phyloP scores from a whole-genome alignment of 2,329 filamentous ascomycete species.

The Diaporthe sp. region DNA sequence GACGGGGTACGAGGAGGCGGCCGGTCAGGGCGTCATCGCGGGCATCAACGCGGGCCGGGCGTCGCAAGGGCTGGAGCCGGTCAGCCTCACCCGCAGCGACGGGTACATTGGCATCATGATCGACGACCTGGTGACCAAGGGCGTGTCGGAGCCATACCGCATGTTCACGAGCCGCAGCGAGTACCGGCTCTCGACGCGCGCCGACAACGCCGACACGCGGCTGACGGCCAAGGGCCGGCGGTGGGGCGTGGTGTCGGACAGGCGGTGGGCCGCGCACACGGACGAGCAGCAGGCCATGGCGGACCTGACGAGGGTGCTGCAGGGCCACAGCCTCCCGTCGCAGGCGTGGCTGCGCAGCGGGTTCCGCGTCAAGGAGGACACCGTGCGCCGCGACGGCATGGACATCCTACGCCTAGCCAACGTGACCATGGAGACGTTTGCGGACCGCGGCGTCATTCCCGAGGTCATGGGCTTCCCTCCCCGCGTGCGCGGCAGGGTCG shows the following conservation, averaged over 20 bases:
- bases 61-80: conserved; percentile 73
- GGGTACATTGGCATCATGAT: conserved; percentile 99
- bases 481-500: conserved; percentile 77
- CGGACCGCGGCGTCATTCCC: conserved; percentile 64
- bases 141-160: conserved; percentile 95
- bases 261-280: conserved; percentile 80
- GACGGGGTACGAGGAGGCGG: conserved; percentile 97
- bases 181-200: conserved; percentile 91
- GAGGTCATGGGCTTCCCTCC: conserved; percentile 67
- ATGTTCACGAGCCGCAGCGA: conserved; percentile 99
- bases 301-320: conserved; percentile 74
- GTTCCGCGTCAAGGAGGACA: conserved; percentile 77
- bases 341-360: conserved; percentile 78
- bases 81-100: conserved; percentile 84
- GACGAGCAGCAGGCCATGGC: conserved; percentile 77
- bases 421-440: conserved; percentile 70
- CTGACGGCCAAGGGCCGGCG: conserved; percentile 83
- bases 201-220: conserved; percentile 93
- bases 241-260: conserved; percentile 84
- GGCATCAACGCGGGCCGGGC: conserved; percentile 94
- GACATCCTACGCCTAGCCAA: conserved; percentile 82
- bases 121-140: conserved; percentile 96
- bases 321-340: conserved; percentile 69
- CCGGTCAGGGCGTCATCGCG: conserved; percentile 91
- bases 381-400: conserved; percentile 78